Evolutionary conservation across 345 rosid species (phyloP).

Genomic region (Eucalyptus virginea): DNA sequence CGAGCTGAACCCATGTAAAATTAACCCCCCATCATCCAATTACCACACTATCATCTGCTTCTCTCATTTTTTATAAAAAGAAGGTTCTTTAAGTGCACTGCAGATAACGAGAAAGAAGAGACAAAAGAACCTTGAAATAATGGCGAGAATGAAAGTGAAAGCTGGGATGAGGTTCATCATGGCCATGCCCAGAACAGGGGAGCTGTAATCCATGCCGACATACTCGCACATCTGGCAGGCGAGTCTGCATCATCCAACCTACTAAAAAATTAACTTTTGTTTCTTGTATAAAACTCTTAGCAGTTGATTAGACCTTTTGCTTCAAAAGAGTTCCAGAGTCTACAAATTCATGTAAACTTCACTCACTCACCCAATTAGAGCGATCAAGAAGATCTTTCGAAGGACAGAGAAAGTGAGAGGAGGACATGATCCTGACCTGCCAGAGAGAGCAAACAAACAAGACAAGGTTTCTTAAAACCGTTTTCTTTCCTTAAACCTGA

Average conservation of each 20-base stretch:
- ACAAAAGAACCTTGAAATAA: slow-evolving; percentile 10
- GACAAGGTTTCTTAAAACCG: not conserved
- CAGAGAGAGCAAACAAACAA: not conserved
- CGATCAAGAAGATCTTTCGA: slow-evolving; percentile 4
- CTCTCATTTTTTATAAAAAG: not conserved
- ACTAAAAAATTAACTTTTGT: not conserved
- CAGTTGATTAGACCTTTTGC: not conserved
- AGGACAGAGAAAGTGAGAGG: slow-evolving; percentile 14
- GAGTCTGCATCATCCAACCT: not conserved
- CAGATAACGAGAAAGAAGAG: not conserved
- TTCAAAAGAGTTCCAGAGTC: not conserved
- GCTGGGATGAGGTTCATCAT: slow-evolving; percentile 15
- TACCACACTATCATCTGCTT: not conserved
- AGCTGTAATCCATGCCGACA: slow-evolving; percentile 8
- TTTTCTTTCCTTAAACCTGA: not conserved
- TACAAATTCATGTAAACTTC: not conserved
- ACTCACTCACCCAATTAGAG: not conserved
- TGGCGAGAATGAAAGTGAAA: slow-evolving; percentile 7
- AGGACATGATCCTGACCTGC: not conserved
- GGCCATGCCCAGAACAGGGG: slow-evolving; percentile 5
- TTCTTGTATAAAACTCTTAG: not conserved
- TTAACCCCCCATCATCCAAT: not conserved
- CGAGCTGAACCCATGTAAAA: slow-evolving; percentile 15
- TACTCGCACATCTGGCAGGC: not conserved
- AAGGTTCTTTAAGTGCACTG: not conserved